phyloP scores from a whole-genome alignment of 2,329 filamentous ascomycete genomes.

The Dactylellina cionopaga region DNA sequence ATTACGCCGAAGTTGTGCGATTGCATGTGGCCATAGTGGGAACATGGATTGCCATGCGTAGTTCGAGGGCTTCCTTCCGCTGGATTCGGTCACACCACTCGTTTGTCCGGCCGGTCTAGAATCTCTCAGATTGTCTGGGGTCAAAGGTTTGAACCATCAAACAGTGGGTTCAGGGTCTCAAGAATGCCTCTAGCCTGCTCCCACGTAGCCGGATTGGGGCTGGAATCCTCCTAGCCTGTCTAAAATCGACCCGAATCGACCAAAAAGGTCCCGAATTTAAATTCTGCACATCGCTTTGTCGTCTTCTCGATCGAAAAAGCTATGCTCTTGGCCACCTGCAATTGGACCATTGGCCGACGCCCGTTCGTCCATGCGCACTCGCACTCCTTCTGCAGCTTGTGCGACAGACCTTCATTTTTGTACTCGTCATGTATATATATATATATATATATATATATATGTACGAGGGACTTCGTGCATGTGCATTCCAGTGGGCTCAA shows the following conservation, averaged over 20 bases:
- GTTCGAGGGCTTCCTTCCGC: constrained; percentile 17
- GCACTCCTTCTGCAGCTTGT: no score
- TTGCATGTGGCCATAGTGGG: constrained; percentile 37
- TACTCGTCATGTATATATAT: neutral
- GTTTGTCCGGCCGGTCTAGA: constrained; percentile 18
- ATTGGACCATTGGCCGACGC: no score
- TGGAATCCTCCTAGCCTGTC: neutral
- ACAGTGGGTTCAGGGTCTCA: constrained; percentile 49
- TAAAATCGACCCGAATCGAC: no score
- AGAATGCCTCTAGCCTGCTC: constrained; percentile 29
- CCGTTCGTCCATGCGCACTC: no score
- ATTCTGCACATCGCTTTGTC: no score
- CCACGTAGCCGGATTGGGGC: constrained; percentile 24
- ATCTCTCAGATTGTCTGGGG: no score
- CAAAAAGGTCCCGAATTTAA: neutral
- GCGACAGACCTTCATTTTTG: no score
- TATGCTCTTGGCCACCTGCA: no score
- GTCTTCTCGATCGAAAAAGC: no score
- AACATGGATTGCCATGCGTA: constrained; percentile 30
- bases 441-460: no score
- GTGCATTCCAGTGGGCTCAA: neutral
- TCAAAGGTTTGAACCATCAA: no score
- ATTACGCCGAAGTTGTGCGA: constrained; percentile 7
- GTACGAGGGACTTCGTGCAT: no score
- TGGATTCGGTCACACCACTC: constrained; percentile 27